These are phyloP conservation scores for Colletotrichum tropicicola DNA, from an alignment of 2,329 filamentous ascomycete genomes.

Conservation along the genomic window DNA sequence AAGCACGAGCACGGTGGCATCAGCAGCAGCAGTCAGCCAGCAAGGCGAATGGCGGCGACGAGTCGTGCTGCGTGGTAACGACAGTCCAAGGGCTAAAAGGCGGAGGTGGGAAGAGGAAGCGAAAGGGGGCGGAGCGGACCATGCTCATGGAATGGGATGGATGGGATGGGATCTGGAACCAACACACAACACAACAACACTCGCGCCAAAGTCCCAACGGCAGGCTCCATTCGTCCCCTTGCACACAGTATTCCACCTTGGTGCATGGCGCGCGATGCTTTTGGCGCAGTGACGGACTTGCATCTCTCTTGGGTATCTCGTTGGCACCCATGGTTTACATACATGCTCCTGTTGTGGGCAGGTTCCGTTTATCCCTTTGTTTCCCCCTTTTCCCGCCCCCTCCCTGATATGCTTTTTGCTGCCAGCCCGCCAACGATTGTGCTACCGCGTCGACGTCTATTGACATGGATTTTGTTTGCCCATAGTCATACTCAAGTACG, in stretches of 20 bases:
- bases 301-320: background rate
- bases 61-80: too few relatives aligned
- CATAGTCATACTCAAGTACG: too few relatives aligned
- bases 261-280: background rate
- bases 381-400: background rate
- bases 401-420: background rate
- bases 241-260: background rate
- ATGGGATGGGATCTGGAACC: background rate
- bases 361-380: conserved; percentile 1
- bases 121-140: background rate
- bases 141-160: background rate
- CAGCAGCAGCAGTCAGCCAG: background rate
- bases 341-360: background rate
- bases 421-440: too few relatives aligned
- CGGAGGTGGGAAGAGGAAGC: background rate
- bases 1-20: background rate
- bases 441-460: background rate
- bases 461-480: background rate
- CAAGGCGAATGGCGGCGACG: background rate
- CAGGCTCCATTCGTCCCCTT: background rate
- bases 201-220: background rate
- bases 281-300: background rate
- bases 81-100: background rate
- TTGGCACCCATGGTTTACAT: background rate
- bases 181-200: background rate